Base-by-base conservation (phyloP, 2,329 filamentous ascomycete genomes). In the Fusarium coffeatum region DNA sequence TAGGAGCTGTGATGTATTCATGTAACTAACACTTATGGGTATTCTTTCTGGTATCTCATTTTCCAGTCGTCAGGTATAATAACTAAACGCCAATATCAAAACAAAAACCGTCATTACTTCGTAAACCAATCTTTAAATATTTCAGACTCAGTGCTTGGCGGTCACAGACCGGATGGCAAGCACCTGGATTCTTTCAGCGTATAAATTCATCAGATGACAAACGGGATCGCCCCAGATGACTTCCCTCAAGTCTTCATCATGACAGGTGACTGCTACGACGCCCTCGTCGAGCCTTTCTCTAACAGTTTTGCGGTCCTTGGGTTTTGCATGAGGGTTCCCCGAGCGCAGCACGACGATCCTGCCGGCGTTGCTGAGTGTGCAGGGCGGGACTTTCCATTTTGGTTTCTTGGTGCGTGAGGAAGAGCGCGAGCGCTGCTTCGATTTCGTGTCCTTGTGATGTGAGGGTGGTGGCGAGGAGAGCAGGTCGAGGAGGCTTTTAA, bases 181-280 rank as follows among this genome's bases (percentile, higher is more conserved):
- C 6, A 84, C 82, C 77, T 96, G 91, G 46, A 97, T 87, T 55
- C 93, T 82, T 22, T 85, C 87, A 16, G 88, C 88, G 79, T 97
- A 97, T 22, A 96, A 76, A 63, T 83, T 88, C 93, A 97, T 97
- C 72, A 89, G 84, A 80, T 97, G 93, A 77, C 89, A 91, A 45
- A 93, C 83, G 0, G 92, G 92, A 77, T 97, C 93, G 0, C 93
- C 93, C 86, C 93, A 97, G 6, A 97, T 84, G 1, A 94, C 86
- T 3, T 84, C 85, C 25, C 91, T 83, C 53, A 97, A 79, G 75
- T 92, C 84, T 45, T 90, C 87, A 68, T 96, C 92, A 1, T 83
- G 87, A 11, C 90, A 86, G 12, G 89, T 85, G 66, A 90, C 90
- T 3, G 92, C 92, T 48, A 92, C 86, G 0, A 94, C 87, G 7